These are phyloP conservation scores for Epithemia pelagica DNA, from an alignment of 108 stramenopile species.

Conservation along the genomic window DNA sequence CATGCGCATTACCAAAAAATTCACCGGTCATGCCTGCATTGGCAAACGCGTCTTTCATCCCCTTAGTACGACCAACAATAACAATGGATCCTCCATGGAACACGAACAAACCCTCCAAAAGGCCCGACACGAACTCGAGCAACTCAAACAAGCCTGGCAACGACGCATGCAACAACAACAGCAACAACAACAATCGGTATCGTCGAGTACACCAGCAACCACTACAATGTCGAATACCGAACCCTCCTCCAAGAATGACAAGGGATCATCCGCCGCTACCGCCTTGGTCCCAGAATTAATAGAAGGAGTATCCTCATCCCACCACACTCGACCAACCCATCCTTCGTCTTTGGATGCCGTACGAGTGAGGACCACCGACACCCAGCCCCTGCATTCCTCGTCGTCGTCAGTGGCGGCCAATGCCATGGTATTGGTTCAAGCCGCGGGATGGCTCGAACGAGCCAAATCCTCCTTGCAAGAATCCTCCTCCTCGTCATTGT, in stretches of 20 bases:
- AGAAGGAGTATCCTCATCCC: no score
- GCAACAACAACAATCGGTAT: neutral
- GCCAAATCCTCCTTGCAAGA: constrained; percentile 50
- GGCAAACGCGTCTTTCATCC: constrained; percentile 91
- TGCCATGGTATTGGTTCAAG: constrained; percentile 34
- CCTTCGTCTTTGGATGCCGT: no score
- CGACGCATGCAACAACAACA: no score
- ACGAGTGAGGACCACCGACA: no score
- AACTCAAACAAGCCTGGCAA: neutral
- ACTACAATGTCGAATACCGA: no score
- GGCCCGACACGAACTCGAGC: no score
- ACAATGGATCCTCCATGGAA: constrained; percentile 47
- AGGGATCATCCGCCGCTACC: no score
- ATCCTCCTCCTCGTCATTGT: neutral
- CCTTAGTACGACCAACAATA: constrained; percentile 14
- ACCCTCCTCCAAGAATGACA: no score
- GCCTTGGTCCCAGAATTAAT: no score
- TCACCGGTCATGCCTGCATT: constrained; percentile 90
- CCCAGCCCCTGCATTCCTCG: neutral
- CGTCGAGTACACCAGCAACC: no score
- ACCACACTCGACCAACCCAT: no score
- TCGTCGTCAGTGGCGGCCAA: constrained; percentile 51
- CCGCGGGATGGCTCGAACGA: constrained; percentile 67
- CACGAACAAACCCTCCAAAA: constrained; percentile 79
- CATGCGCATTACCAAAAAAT: constrained; percentile 99